These are phyloP conservation scores for Pythium aristosporum DNA, from an alignment of 352 stramenopile genomes.

Conservation along the genomic window DNA sequence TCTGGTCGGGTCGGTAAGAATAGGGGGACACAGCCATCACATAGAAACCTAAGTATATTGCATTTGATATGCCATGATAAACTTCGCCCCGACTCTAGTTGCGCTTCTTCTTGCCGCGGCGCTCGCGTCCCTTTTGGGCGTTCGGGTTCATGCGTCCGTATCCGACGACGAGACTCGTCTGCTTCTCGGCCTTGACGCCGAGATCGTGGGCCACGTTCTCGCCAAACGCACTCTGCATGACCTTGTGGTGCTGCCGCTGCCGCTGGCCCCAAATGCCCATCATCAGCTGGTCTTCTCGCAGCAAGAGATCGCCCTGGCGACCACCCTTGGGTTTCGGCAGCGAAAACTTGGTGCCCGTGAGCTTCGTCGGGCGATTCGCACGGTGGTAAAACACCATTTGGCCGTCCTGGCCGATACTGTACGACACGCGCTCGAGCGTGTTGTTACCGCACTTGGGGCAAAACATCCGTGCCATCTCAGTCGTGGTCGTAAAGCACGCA, in stretches of 20 bases:
- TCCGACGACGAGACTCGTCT: constrained; percentile 89
- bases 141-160: constrained; percentile 97
- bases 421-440: constrained; percentile 94
- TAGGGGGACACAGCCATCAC: background rate
- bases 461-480: constrained; percentile 93
- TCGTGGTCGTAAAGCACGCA: constrained; percentile 95
- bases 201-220: constrained; percentile 93
- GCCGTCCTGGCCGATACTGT: constrained; percentile 92
- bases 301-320: constrained; percentile 93
- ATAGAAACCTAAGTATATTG: too few relatives aligned
- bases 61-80: too few relatives aligned
- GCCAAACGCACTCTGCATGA: constrained; percentile 93
- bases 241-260: constrained; percentile 90
- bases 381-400: constrained; percentile 87
- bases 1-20: background rate
- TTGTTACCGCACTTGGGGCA: constrained; percentile 96
- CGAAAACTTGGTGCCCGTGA: constrained; percentile 97
- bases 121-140: constrained; percentile 93
- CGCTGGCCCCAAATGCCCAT: constrained; percentile 95
- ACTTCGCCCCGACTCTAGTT: constrained; percentile 37
- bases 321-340: constrained; percentile 94
- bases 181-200: constrained; percentile 90
- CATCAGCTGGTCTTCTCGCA: constrained; percentile 97
- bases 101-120: constrained; percentile 97
- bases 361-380: constrained; percentile 83